These are phyloP conservation scores for Pseudocercospora vitis DNA, from an alignment of 2,329 filamentous ascomycete species.

Conservation along the genomic window DNA sequence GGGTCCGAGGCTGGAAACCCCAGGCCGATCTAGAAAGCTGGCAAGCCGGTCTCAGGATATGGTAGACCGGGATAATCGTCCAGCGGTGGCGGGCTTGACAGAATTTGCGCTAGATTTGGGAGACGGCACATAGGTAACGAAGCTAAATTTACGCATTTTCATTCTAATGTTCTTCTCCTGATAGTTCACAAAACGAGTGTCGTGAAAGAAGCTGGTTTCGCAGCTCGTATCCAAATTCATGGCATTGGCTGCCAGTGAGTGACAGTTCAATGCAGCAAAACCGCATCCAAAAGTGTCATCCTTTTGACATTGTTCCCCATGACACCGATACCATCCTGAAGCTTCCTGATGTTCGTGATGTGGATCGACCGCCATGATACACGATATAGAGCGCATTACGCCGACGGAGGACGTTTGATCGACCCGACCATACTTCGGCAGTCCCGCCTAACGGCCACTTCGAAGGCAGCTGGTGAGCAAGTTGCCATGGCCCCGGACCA, in stretches of 20 bases:
- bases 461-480: not conserved
- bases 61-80: too few relatives aligned
- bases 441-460: not conserved
- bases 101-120: too few relatives aligned
- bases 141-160: not conserved
- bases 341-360: not conserved
- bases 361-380: not conserved
- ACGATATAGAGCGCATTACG: not conserved
- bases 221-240: conserved; percentile 1
- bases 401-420: not conserved
- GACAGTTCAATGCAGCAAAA: conserved; percentile 4
- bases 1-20: too few relatives aligned
- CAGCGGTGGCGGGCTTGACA: too few relatives aligned
- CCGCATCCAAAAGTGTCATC: not conserved
- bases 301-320: not conserved
- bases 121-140: too few relatives aligned
- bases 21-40: too few relatives aligned
- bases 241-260: not conserved
- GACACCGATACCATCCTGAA: not conserved
- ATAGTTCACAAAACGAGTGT: conserved; percentile 7
- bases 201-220: not conserved
- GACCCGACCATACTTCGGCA: not conserved
- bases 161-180: not conserved
- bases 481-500: not conserved
- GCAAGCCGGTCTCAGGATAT: too few relatives aligned